Evolutionary conservation across 352 stramenopile species (phyloP), one percentile per base, ranked within the genome.

Genomic region (Sclerospora graminicola): DNA sequence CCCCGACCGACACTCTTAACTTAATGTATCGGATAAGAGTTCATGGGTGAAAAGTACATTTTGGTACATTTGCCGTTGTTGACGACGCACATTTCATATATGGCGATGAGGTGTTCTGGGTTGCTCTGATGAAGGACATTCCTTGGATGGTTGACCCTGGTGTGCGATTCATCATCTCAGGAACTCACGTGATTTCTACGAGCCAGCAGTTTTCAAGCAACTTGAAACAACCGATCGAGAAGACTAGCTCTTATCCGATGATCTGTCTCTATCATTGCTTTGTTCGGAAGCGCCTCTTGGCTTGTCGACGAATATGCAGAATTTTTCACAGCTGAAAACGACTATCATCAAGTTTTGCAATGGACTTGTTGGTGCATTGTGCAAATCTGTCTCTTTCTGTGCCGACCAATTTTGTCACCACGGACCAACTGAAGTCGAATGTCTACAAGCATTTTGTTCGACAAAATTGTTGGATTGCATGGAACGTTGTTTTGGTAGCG

Each of bases 181-280:
- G 21, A 16, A 34, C 38, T 33, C 38, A 44, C 14, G 38, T 44
- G 23, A 44, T 44, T 35, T 44, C 38, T n/a, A 44, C 38, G 33
- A 24, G n/a, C 21, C 21, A 35, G 1, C 38, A 44, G 33, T 44
- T 34, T 44, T 44, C 38, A 8, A 34, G 38, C 13, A 7, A 21
- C 24, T 44, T 44, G 38, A 44, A 44, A 44, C 24, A 0, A 44
- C 33, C 26, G 23, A 11, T 44, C 38, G 23, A 44, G 26, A 44
- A 35, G 13, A 44, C n/a, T 44, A 26, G n/a, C n/a, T 33, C 10
- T 32, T 43, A 9, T 43, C 36, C 36, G 36, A 43, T 32, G 23
- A 43, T 11, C 36, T 32, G 21, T 32, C 36, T 23, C 36, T 43
- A n/a, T n/a, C n/a, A n/a, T n/a, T n/a, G n/a, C n/a, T n/a, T n/a